Evolutionary conservation across 73 alveolate species (phyloP), one percentile per base, ranked within the genome.

Genomic region (Symbiodinium pilosum): DNA sequence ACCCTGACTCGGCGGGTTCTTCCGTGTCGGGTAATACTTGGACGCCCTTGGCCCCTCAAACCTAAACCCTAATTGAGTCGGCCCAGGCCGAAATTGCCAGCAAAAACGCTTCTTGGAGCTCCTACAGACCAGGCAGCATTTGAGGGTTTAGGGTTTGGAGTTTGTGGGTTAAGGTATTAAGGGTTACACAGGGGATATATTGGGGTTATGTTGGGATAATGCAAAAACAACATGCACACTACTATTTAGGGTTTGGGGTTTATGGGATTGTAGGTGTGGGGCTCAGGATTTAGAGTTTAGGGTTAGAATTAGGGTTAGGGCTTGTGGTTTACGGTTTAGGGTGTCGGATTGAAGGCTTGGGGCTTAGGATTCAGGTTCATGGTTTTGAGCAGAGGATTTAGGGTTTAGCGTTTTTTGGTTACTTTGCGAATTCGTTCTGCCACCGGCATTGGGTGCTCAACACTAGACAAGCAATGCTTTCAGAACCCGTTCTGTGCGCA

Each of bases 21-120:
- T n/a, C n/a, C n/a, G n/a, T n/a, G n/a, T n/a, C n/a, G n/a, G n/a
- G n/a, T n/a, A n/a, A n/a, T n/a, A n/a, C n/a, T n/a, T 47, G 14
- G 14, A 47, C 59, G 21, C 59, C 59, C 14, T 47, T 47, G 59
- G 14, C 59, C 59, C 59, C 26, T 56, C n/a, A 56, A 56, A 5
- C 32, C 73, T 56, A 56, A 56, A 56, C 5, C 32, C 73, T 32
- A 26, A 3, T 16, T 26, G 41, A 24, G 20, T 36, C 2, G 40
- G 28, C 36, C 64, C 26, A 89, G 95, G 95, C 95, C 98, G 14
- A 92, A 92, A 64, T 40, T 92, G 40, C 98, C 98, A 34, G 88
- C 98, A 1, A 92, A 92, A 52, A 92, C 98, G 43, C 41, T 92
- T 43, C 98, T 92, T 30, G 98, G 98, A 16, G 81, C 98, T 4